Conservation (phyloP, 768 basidiomycete genomes). For the Lactarius evosmus region DNA sequence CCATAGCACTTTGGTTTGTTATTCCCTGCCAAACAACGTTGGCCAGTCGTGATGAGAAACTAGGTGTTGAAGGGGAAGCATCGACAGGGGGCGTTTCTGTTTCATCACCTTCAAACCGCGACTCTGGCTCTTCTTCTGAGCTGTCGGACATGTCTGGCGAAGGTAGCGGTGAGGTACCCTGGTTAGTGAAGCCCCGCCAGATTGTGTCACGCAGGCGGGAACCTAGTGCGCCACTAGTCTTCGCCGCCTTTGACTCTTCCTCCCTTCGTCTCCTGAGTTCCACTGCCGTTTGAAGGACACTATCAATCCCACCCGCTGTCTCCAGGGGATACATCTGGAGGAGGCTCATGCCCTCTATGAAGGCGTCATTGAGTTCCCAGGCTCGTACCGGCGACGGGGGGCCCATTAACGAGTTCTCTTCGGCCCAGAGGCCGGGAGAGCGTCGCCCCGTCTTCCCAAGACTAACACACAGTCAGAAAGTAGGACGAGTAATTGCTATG, state of each 20-base stretch:
- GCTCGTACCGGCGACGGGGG: conserved; percentile 45
- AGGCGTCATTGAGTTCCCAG: conserved; percentile 59
- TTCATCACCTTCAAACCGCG: conserved; percentile 44
- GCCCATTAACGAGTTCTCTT: conserved; percentile 39
- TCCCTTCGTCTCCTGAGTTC: conserved; percentile 56
- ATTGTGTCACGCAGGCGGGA: conserved; percentile 54
- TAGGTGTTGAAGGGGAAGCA: conserved; percentile 27
- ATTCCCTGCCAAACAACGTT: conserved; percentile 73
- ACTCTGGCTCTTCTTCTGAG: conserved; percentile 31
- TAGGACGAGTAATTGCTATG: neutral
- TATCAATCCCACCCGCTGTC: conserved; percentile 65
- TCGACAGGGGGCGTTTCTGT: conserved; percentile 39
- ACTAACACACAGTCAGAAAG: conserved; percentile 36
- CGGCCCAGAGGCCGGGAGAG: conserved; percentile 52
- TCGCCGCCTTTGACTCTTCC: conserved; percentile 37
- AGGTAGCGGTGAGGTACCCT: conserved; percentile 40
- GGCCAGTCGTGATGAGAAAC: conserved; percentile 53
- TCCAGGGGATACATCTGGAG: conserved; percentile 64
- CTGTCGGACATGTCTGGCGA: conserved; percentile 36
- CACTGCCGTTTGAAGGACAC: conserved; percentile 61
- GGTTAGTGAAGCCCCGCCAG: conserved; percentile 67
- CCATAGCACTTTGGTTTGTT: conserved; percentile 73
- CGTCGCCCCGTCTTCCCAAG: conserved; percentile 48
- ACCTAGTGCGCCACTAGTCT: conserved; percentile 46
- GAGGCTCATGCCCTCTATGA: conserved; percentile 61